phyloP scores from a whole-genome alignment of 495 filamentous ascomycete genomes.

The Penicillium lividum region DNA sequence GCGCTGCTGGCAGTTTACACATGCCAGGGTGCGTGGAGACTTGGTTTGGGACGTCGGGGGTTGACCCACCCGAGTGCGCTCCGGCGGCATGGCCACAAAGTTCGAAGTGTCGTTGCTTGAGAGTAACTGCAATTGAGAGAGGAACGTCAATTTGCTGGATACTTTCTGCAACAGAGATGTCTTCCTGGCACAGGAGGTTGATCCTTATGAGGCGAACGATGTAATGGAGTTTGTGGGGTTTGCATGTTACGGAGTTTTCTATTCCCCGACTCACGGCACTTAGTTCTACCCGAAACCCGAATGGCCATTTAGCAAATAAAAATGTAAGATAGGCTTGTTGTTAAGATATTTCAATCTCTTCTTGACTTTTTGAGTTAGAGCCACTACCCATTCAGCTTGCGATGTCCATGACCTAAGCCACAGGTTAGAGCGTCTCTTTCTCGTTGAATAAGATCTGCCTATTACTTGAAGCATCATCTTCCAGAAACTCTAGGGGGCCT shows the following conservation, averaged over 20 bases:
- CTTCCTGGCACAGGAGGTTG: background rate
- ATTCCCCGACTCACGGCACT: background rate
- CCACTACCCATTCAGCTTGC: too few relatives aligned
- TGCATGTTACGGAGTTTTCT: conserved; percentile 1
- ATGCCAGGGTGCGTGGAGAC: conserved; percentile 52
- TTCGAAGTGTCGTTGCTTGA: background rate
- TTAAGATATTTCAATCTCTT: too few relatives aligned
- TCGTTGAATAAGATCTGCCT: too few relatives aligned
- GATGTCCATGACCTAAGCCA: too few relatives aligned
- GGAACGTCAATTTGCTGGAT: background rate
- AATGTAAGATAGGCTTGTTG: too few relatives aligned
- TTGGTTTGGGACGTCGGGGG: conserved; percentile 25
- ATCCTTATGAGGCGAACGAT: background rate
- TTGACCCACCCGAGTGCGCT: conserved; percentile 5
- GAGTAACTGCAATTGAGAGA: background rate
- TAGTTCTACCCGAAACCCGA: background rate
- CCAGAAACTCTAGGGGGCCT: too few relatives aligned
- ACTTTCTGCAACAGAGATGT: background rate
- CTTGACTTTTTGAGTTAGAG: too few relatives aligned
- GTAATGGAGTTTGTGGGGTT: background rate
- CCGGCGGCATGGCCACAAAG: background rate
- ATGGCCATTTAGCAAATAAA: too few relatives aligned
- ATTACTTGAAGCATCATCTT: too few relatives aligned
- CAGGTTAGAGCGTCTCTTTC: too few relatives aligned
- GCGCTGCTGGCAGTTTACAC: conserved; percentile 57